Evolutionary conservation across 305 asterid genomes (phyloP), one percentile per base, ranked within the genome.

Genomic region (Withania somnifera): DNA sequence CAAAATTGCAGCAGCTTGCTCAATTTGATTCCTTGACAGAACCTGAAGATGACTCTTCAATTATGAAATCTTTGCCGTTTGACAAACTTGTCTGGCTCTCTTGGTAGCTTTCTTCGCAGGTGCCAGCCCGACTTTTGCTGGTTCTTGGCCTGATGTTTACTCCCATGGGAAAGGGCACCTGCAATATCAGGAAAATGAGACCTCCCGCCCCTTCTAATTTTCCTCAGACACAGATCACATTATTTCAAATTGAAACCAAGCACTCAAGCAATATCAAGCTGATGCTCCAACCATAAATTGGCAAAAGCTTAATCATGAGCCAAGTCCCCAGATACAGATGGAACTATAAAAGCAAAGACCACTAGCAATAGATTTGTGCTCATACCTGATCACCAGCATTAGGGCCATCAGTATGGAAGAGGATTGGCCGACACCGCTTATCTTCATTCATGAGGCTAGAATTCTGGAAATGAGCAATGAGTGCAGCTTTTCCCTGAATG

Each of bases 131-230:
- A 71, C 53, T 86, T 87, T 96, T 94, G 26, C 93, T 89, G 5
- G 92, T 91, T 83, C 98, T 87, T 79, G 97, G 78, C 81, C 98
- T 95, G 73, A 93, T 89, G 71, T 91, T 93, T 76, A 91, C 87
- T 79, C 99, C 99, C 98, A 94, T 91, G 86, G 99, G 99, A 81
- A 96, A 96, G 63, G 99, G 98, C 86, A 96, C 99, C 99, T 96
- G 91, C 88, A 80, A 42, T 76, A 69, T 34, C n/a, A 52, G 68
- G 32, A 32, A n/a, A 57, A 5, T 57, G 79, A 73, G 60, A 73
- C 56, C 14, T 34, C 22, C 9, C n/a, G 11, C 14, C 2, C 69
- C 69, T 61, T 61, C 19, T 61, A 42, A 20, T 69, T 40, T 40
- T 40, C 56, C 78, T 13, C 34, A 3, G 32, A 68, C 32, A 38